Evolutionary conservation across 78 protist genomes (phyloP).

Genomic region (Dictyostelium citrinum): DNA sequence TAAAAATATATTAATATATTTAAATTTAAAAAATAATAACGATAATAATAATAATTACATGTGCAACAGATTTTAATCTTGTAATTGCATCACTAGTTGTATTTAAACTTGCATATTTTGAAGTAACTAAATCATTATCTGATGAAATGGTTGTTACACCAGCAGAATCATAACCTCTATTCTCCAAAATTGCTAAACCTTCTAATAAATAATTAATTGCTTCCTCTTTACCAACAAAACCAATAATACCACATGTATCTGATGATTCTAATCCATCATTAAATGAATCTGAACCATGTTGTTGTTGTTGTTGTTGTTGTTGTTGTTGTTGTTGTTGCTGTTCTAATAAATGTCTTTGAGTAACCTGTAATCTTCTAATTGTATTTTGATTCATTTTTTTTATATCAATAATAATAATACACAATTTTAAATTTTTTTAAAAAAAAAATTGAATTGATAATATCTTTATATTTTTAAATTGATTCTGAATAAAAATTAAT

Average conservation of each 20-base stretch:
- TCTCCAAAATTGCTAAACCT: constrained; percentile 74
- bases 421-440: no score
- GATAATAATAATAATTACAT: no score
- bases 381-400: constrained; percentile 4
- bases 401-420: no score
- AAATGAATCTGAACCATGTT: neutral
- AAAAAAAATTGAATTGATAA: no score
- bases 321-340: neutral
- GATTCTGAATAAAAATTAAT: no score
- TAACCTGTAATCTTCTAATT: constrained; percentile 69
- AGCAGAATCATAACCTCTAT: constrained; percentile 78
- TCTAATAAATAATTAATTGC: constrained; percentile 56
- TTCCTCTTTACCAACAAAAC: constrained; percentile 79
- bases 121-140: constrained; percentile 47
- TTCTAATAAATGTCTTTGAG: constrained; percentile 39
- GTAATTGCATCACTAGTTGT: constrained; percentile 78
- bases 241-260: constrained; percentile 75
- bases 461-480: no score
- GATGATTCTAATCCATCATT: constrained; percentile 14
- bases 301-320: neutral
- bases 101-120: constrained; percentile 77
- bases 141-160: constrained; percentile 76
- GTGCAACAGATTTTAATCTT: constrained; percentile 50
- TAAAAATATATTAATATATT: neutral
- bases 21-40: no score